Base-by-base conservation (phyloP, 139 green algal genomes). In the Gonium pectorale region DNA sequence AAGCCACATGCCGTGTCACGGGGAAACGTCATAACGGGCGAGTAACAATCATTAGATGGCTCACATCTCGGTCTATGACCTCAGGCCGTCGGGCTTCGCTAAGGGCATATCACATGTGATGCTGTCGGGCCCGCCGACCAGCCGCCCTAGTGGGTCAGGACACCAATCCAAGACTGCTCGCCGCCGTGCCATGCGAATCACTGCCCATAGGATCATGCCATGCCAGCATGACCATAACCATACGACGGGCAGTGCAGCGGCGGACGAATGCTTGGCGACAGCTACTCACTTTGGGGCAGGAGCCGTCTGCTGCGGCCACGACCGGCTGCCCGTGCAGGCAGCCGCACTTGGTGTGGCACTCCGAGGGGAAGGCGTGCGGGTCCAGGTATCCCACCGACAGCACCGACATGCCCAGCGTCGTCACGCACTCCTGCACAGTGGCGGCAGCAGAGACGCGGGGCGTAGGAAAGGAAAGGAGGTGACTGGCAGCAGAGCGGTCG, bases 351-450 rank as follows among this genome's bases (percentile, higher is more conserved):
- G 60, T 40, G 63, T 17, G 7, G 77, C 77, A 83, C 54, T 63
- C 77, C 5, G 41, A 52, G 43, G 77, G 77, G 41, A 83, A 83
- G 31, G 29, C 26, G 6, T 22, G 5, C 13, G 77, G 77, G 43
- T 51, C 38, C 31, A 83, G 60, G 43, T 83, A 83, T 44, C 49
- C 9, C 37, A 83, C 77, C 0, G 31, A 56, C 27, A 83, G 27
- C 27, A 83, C 43, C 26, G n/a, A 6, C 5, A 7, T 38, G 43
- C 43, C 43, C 60, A 83, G 60, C 0, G 60, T 29, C 9, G 2
- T 38, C 9, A 83, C 43, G 44, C 77, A 83, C 13, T 83, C 77
- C 77, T 83, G 77, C 27, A n/a, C n/a, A n/a, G n/a, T n/a, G n/a
- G n/a, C n/a, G n/a, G 19, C 1, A 2, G 33, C 35, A 35, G 38